Evolutionary conservation across 768 basidiomycete genomes (phyloP), one percentile per base, ranked within the genome.

Genomic region (Clavulina sp.): DNA sequence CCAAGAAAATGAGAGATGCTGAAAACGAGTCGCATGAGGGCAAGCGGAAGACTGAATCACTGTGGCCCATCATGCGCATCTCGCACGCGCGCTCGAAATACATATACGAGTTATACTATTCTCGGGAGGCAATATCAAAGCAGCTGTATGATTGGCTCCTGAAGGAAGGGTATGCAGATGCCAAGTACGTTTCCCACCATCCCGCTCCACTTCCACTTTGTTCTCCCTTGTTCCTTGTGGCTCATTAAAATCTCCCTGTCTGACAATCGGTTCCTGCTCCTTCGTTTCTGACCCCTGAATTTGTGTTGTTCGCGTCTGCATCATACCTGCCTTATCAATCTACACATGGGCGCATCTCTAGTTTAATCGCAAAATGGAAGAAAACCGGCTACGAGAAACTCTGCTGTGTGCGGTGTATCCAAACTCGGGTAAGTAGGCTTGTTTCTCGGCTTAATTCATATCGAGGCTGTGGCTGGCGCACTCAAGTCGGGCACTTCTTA

Each of bases 21-120:
- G 95, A 99, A 73, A 95, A 92, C 62, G 95, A 99, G 68, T 80
- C 82, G 1, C 95, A 99, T 64, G 95, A 99, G 65, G 95, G 95
- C 56, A 97, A 99, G 65, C 86, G 91, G 64, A 89, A 84, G 66
- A 77, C 81, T 24, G 88, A 91, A 68, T 84, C 84, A 4, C 65
- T 89, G 34, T 92, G 95, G 93, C 89, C 93, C 40, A 95, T 99
- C 55, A 97, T 97, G 91, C 80, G 89, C 32, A 89, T 97, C 62
- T 84, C 88, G 19, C 95, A 99, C 67, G 83, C 92, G 6, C 81
- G 95, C 36, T 93, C 92, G 41, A 73, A 89, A 58, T 96, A 96
- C 66, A 87, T 99, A 53, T 97, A 97, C 61, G 95, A 99, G 66
- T 73, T 97, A 55, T 97, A 95, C 69, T 96, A 97, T 71, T 93